Evolutionary conservation across 257 asterid species (phyloP).

Genomic region (Orobanche coerulescens): DNA sequence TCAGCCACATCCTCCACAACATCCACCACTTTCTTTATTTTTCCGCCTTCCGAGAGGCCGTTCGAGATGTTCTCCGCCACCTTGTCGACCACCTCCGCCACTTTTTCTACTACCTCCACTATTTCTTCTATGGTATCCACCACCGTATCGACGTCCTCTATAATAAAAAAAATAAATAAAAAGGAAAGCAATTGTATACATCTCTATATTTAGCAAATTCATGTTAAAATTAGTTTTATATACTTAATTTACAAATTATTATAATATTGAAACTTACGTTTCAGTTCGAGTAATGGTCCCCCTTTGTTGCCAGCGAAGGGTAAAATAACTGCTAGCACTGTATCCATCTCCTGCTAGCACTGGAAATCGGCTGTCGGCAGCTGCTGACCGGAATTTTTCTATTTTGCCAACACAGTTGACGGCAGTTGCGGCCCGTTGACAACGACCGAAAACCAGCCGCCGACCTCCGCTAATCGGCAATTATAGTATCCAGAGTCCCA

Average conservation of each 20-base stretch:
- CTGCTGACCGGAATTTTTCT: too few relatives aligned
- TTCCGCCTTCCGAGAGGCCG: slow-evolving; percentile 44
- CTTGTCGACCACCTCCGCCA: slow-evolving; percentile 45
- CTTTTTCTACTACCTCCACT: slow-evolving; percentile 46
- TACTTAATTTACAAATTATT: neutral
- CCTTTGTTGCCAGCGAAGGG: slow-evolving; percentile 36
- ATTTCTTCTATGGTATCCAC: slow-evolving; percentile 53
- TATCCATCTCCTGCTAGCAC: slow-evolving; percentile 42
- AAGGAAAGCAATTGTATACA: neutral
- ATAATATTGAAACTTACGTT: slow-evolving; percentile 22
- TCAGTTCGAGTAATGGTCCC: slow-evolving; percentile 29
- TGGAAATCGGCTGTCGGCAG: too few relatives aligned
- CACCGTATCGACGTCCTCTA: slow-evolving; percentile 47
- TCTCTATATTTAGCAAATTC: slow-evolving; percentile 6
- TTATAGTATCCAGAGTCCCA: too few relatives aligned
- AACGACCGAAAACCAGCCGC: too few relatives aligned
- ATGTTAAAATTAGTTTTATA: neutral
- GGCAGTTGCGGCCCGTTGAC: too few relatives aligned
- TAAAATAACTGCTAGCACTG: slow-evolving; percentile 21
- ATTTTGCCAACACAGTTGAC: too few relatives aligned
- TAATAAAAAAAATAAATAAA: slow-evolving; percentile 17
- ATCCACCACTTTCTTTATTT: slow-evolving; percentile 28
- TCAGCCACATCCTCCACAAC: slow-evolving; percentile 47
- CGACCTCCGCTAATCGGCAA: too few relatives aligned
- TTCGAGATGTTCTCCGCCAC: slow-evolving; percentile 37